A percentile compares a stretch with the other conserved stretches of the same genome.
These are phyloP conservation scores for Candida sp. DNA, from an alignment of 1,139 yeast species.

Conservation along the genomic window DNA sequence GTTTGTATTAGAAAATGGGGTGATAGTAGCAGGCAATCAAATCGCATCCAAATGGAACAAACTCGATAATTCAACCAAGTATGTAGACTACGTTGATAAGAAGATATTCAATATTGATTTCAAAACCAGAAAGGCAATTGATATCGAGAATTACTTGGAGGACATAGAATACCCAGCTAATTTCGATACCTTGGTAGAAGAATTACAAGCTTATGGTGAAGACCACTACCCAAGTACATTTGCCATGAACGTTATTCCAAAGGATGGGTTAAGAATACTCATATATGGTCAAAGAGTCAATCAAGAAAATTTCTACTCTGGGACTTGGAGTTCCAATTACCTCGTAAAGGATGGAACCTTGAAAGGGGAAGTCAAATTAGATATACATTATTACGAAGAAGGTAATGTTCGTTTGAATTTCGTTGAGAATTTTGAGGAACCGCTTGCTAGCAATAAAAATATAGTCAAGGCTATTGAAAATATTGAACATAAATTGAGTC, in stretches of 20 bases:
- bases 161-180: slow-evolving; percentile 23
- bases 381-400: slow-evolving; percentile 92
- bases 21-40: slow-evolving; percentile 25
- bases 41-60: slow-evolving; percentile 36
- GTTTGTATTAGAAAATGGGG: slow-evolving; percentile 26
- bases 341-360: slow-evolving; percentile 36
- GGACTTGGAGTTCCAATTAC: slow-evolving; percentile 81
- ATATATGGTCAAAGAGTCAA: slow-evolving; percentile 74
- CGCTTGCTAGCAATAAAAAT: background rate
- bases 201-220: slow-evolving; percentile 37
- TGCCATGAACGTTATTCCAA: slow-evolving; percentile 44
- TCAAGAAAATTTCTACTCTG: slow-evolving; percentile 82
- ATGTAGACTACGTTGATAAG: slow-evolving; percentile 37
- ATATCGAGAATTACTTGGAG: slow-evolving; percentile 41
- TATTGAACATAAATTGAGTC: slow-evolving; percentile 62
- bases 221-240: slow-evolving; percentile 54
- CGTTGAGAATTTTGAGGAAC: slow-evolving; percentile 32
- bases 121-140: slow-evolving; percentile 39
- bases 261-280: slow-evolving; percentile 32
- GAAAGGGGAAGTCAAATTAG: slow-evolving; percentile 57
- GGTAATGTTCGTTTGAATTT: slow-evolving; percentile 86
- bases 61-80: slow-evolving; percentile 30
- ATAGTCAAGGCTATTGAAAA: slow-evolving; percentile 52
- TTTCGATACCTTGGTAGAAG: slow-evolving; percentile 23
- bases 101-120: slow-evolving; percentile 64